Conservation (phyloP, 73 alveolate species). For the Paramecium pentaurelia region DNA sequence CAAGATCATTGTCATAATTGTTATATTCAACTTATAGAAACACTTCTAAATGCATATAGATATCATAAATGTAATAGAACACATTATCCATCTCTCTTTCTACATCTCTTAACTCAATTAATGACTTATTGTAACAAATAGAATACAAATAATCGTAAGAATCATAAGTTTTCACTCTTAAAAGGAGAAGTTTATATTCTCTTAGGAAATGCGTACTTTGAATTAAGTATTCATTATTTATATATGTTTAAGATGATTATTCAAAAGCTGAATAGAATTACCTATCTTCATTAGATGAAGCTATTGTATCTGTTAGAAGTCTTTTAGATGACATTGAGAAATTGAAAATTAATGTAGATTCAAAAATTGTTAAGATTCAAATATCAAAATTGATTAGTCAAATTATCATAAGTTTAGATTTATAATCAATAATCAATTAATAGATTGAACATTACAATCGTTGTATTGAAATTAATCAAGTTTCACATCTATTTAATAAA, state of each 20-base stretch:
- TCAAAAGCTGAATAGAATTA: not conserved
- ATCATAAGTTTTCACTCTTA: not conserved
- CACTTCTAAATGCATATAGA: not conserved
- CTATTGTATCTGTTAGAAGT: not conserved
- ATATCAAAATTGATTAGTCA: not conserved
- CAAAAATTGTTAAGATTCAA: not conserved
- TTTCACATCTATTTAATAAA: not conserved
- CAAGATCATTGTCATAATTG: not conserved
- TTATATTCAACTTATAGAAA: not conserved
- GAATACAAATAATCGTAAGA: not conserved
- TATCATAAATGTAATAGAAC: not conserved
- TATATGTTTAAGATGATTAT: not conserved
- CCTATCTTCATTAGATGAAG: not conserved
- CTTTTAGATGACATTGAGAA: not conserved
- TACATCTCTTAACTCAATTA: not conserved
- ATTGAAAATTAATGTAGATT: not conserved
- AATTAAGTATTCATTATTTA: not conserved
- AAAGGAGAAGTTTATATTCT: not conserved
- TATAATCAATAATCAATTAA: not conserved
- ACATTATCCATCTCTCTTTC: not conserved
- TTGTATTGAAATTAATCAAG: not conserved
- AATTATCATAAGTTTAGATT: not conserved
- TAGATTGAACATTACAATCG: not conserved
- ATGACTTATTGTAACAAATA: not conserved
- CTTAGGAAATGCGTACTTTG: not conserved